phyloP scores from a whole-genome alignment of 306 rosid genomes.

The Quercus bicolor region DNA sequence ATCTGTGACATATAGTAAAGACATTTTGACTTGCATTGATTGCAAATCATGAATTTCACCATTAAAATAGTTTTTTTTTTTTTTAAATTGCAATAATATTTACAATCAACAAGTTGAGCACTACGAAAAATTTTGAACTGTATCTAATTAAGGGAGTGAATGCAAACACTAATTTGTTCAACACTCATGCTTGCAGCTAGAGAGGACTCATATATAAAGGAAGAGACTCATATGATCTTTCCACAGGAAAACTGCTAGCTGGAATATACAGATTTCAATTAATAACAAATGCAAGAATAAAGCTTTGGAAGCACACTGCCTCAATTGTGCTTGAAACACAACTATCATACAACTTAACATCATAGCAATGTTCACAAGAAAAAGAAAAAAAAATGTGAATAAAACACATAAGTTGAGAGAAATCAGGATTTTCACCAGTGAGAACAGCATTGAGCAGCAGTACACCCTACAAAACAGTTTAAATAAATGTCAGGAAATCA shows the following conservation, averaged over 20 bases:
- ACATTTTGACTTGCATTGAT: not conserved
- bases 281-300: not conserved
- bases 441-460: slow-evolving; percentile 93
- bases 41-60: not conserved
- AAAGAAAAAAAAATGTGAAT: not conserved
- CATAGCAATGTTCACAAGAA: not conserved
- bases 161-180: not conserved
- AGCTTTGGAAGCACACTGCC: not conserved
- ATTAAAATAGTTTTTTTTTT: not conserved
- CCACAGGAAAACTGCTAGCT: not conserved
- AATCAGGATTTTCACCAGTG: slow-evolving; percentile 52
- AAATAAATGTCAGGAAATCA: slow-evolving; percentile 21
- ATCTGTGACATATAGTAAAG: not conserved
- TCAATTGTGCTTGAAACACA: not conserved
- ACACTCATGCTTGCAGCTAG: too few relatives aligned
- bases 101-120: not conserved
- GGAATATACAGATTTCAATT: not conserved
- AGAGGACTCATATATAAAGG: too few relatives aligned
- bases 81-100: not conserved
- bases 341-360: not conserved
- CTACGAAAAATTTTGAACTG: not conserved
- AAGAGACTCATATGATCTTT: not conserved
- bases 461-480: slow-evolving; percentile 69
- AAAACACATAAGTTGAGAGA: not conserved
- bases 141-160: not conserved